Evolutionary conservation across 495 filamentous ascomycete species (phyloP).

Genomic region (Daldinia decipiens): DNA sequence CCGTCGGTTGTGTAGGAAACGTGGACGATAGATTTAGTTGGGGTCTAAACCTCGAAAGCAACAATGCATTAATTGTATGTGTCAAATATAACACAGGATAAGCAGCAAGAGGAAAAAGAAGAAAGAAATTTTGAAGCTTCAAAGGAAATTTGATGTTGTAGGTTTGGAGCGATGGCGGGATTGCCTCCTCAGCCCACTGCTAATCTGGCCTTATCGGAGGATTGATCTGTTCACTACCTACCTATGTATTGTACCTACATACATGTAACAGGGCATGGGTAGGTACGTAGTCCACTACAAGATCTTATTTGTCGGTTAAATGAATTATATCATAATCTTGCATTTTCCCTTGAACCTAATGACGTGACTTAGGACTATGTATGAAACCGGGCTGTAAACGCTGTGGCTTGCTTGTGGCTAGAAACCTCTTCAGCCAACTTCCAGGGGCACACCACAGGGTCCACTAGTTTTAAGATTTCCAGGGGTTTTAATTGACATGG

Average conservation of each 20-base stretch:
- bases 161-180: conserved; percentile 4
- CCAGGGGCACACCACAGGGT: background rate
- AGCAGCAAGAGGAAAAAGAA: conserved; percentile 9
- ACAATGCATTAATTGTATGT: background rate
- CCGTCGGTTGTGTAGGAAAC: background rate
- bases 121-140: background rate
- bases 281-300: background rate
- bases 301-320: conserved; percentile 15
- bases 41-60: background rate
- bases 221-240: conserved; percentile 23
- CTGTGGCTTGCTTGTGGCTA: conserved; percentile 3
- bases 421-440: background rate
- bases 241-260: no score
- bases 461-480: conserved; percentile 10
- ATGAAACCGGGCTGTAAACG: no score
- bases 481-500: conserved; percentile 52
- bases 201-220: conserved; percentile 46
- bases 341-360: background rate
- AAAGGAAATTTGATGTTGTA: conserved; percentile 18
- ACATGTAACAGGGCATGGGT: no score
- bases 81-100: conserved; percentile 3
- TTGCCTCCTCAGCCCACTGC: conserved; percentile 38
- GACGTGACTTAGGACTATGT: conserved; percentile 26
- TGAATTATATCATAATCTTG: conserved; percentile 16
- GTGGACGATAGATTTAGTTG: background rate